Evolutionary conservation across 2,329 filamentous ascomycete species (phyloP).

Genomic region (Phaeomoniella chlamydospora): DNA sequence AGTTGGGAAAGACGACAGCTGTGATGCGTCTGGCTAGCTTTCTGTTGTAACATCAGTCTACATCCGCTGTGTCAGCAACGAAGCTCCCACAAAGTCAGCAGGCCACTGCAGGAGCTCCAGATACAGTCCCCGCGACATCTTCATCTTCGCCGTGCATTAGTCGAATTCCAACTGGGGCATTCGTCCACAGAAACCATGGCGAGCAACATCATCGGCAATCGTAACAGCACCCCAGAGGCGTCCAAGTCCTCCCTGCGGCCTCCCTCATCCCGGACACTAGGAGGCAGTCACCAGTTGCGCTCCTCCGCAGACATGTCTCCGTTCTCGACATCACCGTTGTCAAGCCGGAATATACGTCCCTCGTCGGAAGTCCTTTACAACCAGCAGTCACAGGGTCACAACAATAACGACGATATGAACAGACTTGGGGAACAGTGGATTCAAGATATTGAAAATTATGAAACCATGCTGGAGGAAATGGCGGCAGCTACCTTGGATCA

Average conservation of each 20-base stretch:
- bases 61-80: background rate
- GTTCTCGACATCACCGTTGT: slow-evolving; percentile 52
- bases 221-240: slow-evolving; percentile 93
- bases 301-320: slow-evolving; percentile 93
- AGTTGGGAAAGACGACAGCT: background rate
- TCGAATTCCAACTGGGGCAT: background rate
- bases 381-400: slow-evolving; percentile 54
- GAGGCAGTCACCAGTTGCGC: slow-evolving; percentile 71
- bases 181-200: slow-evolving; percentile 29
- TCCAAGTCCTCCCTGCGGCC: slow-evolving; percentile 69
- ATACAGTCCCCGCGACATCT: background rate
- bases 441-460: slow-evolving; percentile 95
- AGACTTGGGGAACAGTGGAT: slow-evolving; percentile 97
- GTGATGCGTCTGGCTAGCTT: background rate
- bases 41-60: background rate
- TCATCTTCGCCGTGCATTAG: background rate
- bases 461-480: slow-evolving; percentile 98
- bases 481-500: slow-evolving; percentile 95
- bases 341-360: slow-evolving; percentile 70
- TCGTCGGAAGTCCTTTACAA: slow-evolving; percentile 89
- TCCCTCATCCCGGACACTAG: slow-evolving; percentile 66
- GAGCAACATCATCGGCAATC: slow-evolving; percentile 60
- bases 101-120: slow-evolving; percentile 1
- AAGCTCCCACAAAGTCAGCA: slow-evolving; percentile 1
- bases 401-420: slow-evolving; percentile 68